A percentile compares a stretch with the other conserved stretches of the same genome.
Evolutionary conservation across 2,329 filamentous ascomycete genomes (phyloP).

Genomic region (Erysiphe pulchra): DNA sequence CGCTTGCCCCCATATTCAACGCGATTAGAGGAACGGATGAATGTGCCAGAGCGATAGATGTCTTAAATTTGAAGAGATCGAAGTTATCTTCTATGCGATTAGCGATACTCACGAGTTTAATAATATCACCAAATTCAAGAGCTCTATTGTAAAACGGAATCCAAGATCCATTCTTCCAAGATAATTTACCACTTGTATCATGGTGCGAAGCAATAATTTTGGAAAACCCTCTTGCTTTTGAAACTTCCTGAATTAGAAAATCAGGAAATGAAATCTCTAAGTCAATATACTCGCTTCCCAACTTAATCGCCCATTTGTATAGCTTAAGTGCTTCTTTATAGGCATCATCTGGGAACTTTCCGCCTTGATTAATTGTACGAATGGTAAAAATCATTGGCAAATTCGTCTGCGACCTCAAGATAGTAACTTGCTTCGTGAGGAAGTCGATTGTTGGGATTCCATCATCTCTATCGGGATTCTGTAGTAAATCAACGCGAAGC

Average conservation of each 20-base stretch:
- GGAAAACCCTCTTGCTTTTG: constrained; percentile 39
- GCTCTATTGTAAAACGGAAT: constrained; percentile 73
- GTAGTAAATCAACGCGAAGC: constrained; percentile 70
- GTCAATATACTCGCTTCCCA: constrained; percentile 82
- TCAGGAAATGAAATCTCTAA: constrained; percentile 72
- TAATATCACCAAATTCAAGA: constrained; percentile 69
- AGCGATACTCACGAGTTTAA: constrained; percentile 79
- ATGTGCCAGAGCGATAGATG: constrained; percentile 45
- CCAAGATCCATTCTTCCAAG: constrained; percentile 88
- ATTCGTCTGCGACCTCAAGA: constrained; percentile 44
- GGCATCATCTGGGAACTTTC: constrained; percentile 58
- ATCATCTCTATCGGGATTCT: constrained; percentile 25
- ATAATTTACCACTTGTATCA: constrained; percentile 52
- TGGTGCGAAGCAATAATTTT: constrained; percentile 91
- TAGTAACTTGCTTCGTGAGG: constrained; percentile 55
- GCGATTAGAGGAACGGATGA: constrained; percentile 58
- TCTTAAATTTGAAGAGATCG: constrained; percentile 57
- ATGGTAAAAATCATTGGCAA: constrained; percentile 84
- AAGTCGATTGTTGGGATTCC: constrained; percentile 44
- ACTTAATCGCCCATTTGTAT: constrained; percentile 52
- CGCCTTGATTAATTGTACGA: constrained; percentile 64
- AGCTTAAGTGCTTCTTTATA: constrained; percentile 45
- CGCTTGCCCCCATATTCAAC: constrained; percentile 78
- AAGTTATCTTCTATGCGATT: constrained; percentile 63
- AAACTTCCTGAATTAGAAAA: constrained; percentile 42